Evolutionary conservation across 2,329 filamentous ascomycete species (phyloP).

Genomic region (Ophiosphaerella herpotricha): DNA sequence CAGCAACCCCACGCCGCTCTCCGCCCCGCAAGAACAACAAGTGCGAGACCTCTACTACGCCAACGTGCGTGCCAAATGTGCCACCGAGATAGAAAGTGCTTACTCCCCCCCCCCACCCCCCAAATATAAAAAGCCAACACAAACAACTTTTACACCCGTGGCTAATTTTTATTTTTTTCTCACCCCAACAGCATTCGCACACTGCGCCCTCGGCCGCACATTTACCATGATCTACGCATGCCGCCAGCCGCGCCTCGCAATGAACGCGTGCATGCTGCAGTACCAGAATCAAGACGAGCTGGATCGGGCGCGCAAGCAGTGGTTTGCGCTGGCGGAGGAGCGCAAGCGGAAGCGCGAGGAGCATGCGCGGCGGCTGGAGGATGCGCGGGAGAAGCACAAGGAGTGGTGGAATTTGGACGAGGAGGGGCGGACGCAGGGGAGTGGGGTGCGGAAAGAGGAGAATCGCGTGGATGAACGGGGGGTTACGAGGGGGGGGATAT

Average conservation of each 20-base stretch:
- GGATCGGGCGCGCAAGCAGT: conserved; percentile 88
- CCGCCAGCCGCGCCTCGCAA: conserved; percentile 74
- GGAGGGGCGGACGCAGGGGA: conserved; percentile 36
- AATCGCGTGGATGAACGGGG: conserved; percentile 23
- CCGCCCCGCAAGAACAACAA: conserved; percentile 70
- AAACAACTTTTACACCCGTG: too few relatives aligned
- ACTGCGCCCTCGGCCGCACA: conserved; percentile 84
- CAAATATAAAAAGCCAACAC: too few relatives aligned
- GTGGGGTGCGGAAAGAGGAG: conserved; percentile 16
- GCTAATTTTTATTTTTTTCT: too few relatives aligned
- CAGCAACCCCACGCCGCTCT: conserved; percentile 67
- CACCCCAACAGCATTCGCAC: conserved; percentile 93
- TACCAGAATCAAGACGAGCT: conserved; percentile 84
- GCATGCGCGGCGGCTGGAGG: conserved; percentile 52
- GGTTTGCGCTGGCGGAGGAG: conserved; percentile 80
- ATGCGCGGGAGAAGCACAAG: conserved; percentile 53
- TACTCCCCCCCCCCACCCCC: background rate
- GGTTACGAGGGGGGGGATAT: conserved; percentile 23
- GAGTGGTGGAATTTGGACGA: conserved; percentile 58
- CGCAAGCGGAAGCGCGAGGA: conserved; percentile 69
- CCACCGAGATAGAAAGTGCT: conserved; percentile 63
- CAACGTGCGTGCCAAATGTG: conserved; percentile 77
- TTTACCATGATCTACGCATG: conserved; percentile 88
- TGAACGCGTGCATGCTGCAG: conserved; percentile 92
- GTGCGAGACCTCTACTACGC: conserved; percentile 77